Conservation (phyloP, 73 alveolate species). For the Paramecium primaurelia region DNA sequence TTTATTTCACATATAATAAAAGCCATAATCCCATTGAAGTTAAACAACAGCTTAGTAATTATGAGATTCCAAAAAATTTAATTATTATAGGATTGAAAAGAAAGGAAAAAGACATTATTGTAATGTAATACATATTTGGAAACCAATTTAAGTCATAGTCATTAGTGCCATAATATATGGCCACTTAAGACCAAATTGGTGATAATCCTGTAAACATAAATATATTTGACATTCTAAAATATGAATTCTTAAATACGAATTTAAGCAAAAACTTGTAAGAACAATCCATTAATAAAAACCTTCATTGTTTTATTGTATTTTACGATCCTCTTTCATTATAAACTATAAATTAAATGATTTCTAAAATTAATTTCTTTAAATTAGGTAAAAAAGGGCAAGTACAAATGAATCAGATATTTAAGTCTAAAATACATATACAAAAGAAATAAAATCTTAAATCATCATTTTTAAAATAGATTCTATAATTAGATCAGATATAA, state of each 20-base stretch:
- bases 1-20: background rate
- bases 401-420: background rate
- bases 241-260: background rate
- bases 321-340: background rate
- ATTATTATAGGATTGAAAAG: background rate
- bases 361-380: background rate
- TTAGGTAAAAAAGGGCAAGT: background rate
- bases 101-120: background rate
- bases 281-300: background rate
- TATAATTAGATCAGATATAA: background rate
- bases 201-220: background rate
- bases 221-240: background rate
- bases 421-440: background rate
- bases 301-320: background rate
- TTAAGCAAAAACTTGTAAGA: background rate
- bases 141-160: conserved; percentile 11
- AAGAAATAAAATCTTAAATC: no score
- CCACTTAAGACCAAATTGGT: conserved; percentile 31
- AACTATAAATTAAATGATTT: background rate
- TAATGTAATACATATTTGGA: background rate
- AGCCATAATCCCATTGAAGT: background rate
- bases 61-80: background rate
- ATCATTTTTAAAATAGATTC: no score
- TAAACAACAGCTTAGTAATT: background rate
- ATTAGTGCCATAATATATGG: background rate